Evolutionary conservation across 805 yeast species (phyloP), one percentile per base, ranked within the genome.

Genomic region (Lipomyces mesembrius): DNA sequence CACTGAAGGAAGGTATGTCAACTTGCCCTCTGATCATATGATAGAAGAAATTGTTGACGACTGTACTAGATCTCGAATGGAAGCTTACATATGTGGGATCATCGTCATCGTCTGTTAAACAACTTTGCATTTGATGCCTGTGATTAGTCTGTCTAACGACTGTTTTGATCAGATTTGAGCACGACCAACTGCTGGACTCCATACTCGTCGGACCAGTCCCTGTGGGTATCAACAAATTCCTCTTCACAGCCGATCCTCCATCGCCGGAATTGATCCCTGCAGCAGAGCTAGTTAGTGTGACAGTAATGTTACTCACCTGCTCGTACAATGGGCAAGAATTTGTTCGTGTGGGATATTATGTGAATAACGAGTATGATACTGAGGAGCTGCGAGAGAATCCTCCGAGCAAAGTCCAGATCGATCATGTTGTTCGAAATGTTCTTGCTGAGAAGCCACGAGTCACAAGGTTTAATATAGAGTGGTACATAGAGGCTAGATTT

Each of bases 131-230:
- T 6, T 11, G 29, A 9, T 17, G 55, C 17, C 39, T 17, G 8
- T 49, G 35, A 57, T 35, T 17, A 49, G n/a, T n/a, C 17, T 1
- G n/a, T 65, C 12, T 35, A 32, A 22, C 7, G 8, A 14, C 22
- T 37, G 59, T 29, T 29, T 29, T 52, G 57, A 17, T 22, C 39
- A 76, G 78, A 22, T 78, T 92, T 61, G 98, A 95, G 71, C 98
- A 95, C 74, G 99, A 95, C 77, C 99, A 95, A 79, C 98, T 93
- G 77, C 82, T 95, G 63, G 99, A 95, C 76, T 92, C 98, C 0
- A 87, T 95, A 51, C 80, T 95, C n/a, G 99, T 95, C 2, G 99
- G 99, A 0, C 99, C 99, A 0, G 97, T 95, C 1, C 99, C 99
- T 0, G 97, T 95, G 1, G 99, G 99, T 0, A 87, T 94, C 53